Evolutionary conservation across 208 protist species (phyloP).

Genomic region (Leishmania martiniquensis): DNA sequence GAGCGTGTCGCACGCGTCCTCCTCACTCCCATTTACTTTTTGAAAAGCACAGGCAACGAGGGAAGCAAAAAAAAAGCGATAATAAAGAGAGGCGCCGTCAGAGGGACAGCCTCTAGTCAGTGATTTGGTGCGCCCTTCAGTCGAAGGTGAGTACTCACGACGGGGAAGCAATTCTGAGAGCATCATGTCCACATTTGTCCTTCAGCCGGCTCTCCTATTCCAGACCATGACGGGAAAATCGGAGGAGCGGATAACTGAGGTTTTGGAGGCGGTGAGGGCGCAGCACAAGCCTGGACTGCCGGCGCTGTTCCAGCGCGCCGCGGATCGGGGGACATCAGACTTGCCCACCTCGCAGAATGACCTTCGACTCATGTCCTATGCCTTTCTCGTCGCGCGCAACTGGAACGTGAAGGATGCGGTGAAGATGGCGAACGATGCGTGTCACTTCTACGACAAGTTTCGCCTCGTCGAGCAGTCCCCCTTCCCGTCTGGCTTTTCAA

Average conservation of each 20-base stretch:
- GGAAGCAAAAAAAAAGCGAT: too few species aligned
- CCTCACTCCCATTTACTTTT: not conserved
- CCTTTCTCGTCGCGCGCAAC: constrained; percentile 52
- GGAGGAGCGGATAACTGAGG: constrained; percentile 56
- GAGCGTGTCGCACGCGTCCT: not conserved
- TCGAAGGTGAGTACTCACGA: too few species aligned
- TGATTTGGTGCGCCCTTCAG: too few species aligned
- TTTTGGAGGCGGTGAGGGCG: constrained; percentile 33
- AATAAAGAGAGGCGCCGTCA: too few species aligned
- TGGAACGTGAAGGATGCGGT: constrained; percentile 71
- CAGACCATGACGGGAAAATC: constrained; percentile 46
- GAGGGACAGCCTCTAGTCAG: too few species aligned
- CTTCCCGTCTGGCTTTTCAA: constrained; percentile 50
- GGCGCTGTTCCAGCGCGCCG: constrained; percentile 22
- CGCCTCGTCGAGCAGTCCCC: constrained; percentile 34
- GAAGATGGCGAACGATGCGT: constrained; percentile 46
- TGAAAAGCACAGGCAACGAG: not conserved
- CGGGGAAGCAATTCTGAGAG: not conserved
- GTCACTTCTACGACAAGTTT: constrained; percentile 38
- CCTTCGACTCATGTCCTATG: constrained; percentile 52
- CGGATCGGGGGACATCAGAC: constrained; percentile 18
- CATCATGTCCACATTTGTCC: constrained; percentile 9
- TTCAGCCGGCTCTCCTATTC: constrained; percentile 33
- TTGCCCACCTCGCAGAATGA: constrained; percentile 46
- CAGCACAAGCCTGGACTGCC: constrained; percentile 31